Conservation (phyloP, 495 filamentous ascomycete genomes). For the Aspergillus olivimuriae region DNA sequence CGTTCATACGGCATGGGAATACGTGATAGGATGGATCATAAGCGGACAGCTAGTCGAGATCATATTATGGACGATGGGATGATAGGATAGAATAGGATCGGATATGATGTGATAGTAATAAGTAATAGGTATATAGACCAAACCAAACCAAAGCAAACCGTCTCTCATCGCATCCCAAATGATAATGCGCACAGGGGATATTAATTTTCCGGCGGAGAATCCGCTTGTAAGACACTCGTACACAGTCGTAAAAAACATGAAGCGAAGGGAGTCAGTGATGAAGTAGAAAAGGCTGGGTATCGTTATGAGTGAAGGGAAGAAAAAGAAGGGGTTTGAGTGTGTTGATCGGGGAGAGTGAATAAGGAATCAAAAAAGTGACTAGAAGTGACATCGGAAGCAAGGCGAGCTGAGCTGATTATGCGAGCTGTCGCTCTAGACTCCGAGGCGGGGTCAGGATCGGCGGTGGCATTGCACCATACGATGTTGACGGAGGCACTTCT, state of each 20-base stretch:
- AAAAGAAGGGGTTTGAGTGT: too few relatives aligned
- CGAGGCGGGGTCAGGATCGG: slow-evolving; percentile 27
- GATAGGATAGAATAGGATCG: too few relatives aligned
- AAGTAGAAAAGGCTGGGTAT: too few relatives aligned
- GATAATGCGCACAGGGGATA: slow-evolving; percentile 7
- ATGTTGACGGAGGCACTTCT: slow-evolving; percentile 14
- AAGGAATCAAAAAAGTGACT: too few relatives aligned
- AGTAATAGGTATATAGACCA: not conserved
- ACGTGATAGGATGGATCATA: too few relatives aligned
- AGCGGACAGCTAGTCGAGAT: too few relatives aligned
- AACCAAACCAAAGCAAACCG: not conserved
- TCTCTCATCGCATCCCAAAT: not conserved
- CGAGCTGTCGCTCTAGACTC: slow-evolving; percentile 37
- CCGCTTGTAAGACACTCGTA: too few relatives aligned
- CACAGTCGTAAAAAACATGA: not conserved
- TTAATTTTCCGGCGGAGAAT: too few relatives aligned
- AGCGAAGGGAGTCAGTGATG: not conserved
- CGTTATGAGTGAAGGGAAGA: not conserved
- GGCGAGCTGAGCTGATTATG: slow-evolving; percentile 14
- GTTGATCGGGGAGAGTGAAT: not conserved
- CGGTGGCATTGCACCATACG: slow-evolving; percentile 27
- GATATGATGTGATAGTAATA: too few relatives aligned
- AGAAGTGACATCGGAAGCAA: too few relatives aligned
- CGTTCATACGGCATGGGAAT: too few relatives aligned
- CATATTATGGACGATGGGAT: too few relatives aligned